Percentiles rank a stretch among this genome's conserved stretches.
phyloP scores from a whole-genome alignment of 2,329 filamentous ascomycete species.

The Microcera coccophila region DNA sequence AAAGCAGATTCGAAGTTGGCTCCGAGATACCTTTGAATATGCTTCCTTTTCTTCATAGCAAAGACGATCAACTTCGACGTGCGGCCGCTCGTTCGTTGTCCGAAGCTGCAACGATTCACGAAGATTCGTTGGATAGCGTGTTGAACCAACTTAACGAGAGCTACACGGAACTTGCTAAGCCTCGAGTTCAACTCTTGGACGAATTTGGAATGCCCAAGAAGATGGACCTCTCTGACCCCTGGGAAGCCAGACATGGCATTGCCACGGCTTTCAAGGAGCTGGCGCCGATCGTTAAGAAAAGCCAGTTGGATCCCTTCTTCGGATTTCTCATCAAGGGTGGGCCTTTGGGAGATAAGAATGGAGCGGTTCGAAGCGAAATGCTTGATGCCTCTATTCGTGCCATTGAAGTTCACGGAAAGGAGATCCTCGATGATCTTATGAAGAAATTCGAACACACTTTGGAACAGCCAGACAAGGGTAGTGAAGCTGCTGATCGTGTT shows the following conservation, averaged over 20 bases:
- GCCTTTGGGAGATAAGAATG: constrained; percentile 78
- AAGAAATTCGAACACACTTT: constrained; percentile 82
- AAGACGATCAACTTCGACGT: constrained; percentile 76
- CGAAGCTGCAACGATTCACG: constrained; percentile 62
- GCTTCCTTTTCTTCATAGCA: constrained; percentile 73
- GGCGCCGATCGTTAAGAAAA: constrained; percentile 62
- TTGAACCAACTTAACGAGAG: constrained; percentile 63
- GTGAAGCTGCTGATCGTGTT: constrained; percentile 77
- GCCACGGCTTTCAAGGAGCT: constrained; percentile 84
- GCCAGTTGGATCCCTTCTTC: constrained; percentile 72
- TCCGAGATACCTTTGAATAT: constrained; percentile 63
- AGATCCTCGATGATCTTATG: constrained; percentile 86
- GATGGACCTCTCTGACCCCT: constrained; percentile 80
- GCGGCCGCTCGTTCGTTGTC: constrained; percentile 80
- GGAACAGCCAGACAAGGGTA: constrained; percentile 79
- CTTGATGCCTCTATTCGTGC: constrained; percentile 80
- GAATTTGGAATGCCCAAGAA: constrained; percentile 94
- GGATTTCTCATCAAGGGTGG: constrained; percentile 81
- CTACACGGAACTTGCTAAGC: constrained; percentile 78
- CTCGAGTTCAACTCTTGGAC: constrained; percentile 77
- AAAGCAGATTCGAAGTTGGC: constrained; percentile 73
- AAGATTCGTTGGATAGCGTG: constrained; percentile 56
- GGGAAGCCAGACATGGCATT: constrained; percentile 87
- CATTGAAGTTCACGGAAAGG: constrained; percentile 76
- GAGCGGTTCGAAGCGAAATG: constrained; percentile 80